Conservation (phyloP, 192 early-diverging fungal genomes). For the Gamsiella multidivaricata region DNA sequence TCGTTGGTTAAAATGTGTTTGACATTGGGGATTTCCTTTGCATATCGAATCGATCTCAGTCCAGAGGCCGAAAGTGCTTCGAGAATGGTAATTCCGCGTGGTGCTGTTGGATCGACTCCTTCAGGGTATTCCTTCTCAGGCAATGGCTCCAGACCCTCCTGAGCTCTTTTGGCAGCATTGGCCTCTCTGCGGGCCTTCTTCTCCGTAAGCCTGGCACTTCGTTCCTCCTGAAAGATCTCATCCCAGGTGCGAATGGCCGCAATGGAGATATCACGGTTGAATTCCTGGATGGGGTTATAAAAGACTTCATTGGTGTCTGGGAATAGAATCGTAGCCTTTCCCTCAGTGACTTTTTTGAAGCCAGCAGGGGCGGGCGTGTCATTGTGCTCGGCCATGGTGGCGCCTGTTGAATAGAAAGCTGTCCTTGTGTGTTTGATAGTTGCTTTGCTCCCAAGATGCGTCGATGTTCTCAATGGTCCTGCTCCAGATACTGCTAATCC, state of each 20-base stretch:
- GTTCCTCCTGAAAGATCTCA: constrained; percentile 76
- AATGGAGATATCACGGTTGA: constrained; percentile 98
- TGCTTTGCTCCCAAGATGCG: too few species aligned
- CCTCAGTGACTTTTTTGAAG: constrained; percentile 78
- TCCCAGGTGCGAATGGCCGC: constrained; percentile 96
- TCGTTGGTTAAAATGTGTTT: constrained; percentile 92
- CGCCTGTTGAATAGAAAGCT: not conserved
- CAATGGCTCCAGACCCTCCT: constrained; percentile 35
- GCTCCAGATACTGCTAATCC: too few species aligned
- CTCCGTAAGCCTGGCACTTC: constrained; percentile 64
- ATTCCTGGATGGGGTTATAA: constrained; percentile 98
- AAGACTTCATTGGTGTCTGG: constrained; percentile 94
- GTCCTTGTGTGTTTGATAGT: too few species aligned
- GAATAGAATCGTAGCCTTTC: constrained; percentile 85
- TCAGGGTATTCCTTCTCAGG: constrained; percentile 34
- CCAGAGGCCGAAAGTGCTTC: constrained; percentile 97
- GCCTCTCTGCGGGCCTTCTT: constrained; percentile 56
- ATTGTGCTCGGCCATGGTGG: constrained; percentile 27
- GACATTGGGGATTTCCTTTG: constrained; percentile 88
- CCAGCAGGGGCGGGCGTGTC: constrained; percentile 39
- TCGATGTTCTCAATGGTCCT: too few species aligned
- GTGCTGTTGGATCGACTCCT: constrained; percentile 24
- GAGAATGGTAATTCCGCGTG: constrained; percentile 71
- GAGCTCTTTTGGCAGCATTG: constrained; percentile 28
- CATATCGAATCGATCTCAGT: constrained; percentile 95